Conservation (phyloP, 2,329 filamentous ascomycete genomes). For the Aspergillus terreus region DNA sequence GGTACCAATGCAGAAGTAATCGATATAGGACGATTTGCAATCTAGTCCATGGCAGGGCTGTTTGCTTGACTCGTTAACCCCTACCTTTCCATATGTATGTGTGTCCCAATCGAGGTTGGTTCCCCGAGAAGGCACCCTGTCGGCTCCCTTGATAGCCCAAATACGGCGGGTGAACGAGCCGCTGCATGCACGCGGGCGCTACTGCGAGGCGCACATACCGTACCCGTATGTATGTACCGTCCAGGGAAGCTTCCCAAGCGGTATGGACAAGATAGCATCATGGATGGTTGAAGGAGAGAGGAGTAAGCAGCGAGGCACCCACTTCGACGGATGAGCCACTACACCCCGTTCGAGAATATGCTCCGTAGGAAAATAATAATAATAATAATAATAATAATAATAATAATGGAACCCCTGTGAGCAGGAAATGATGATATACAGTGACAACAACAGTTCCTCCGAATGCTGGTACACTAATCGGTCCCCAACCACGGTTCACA, state of each 20-base stretch:
- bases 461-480: constrained; percentile 18
- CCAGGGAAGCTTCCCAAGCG: background rate
- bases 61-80: background rate
- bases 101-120: background rate
- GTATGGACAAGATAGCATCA: background rate
- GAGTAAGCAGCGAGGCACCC: background rate
- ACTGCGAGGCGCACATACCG: constrained; percentile 14
- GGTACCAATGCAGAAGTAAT: too few species aligned
- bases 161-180: constrained; percentile 3
- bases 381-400: too few species aligned
- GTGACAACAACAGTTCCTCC: constrained; percentile 4
- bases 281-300: too few species aligned
- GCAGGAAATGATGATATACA: background rate
- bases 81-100: background rate
- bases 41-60: background rate
- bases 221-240: background rate
- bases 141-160: constrained; percentile 1
- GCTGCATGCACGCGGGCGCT: constrained; percentile 18
- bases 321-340: too few species aligned
- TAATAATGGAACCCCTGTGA: too few species aligned
- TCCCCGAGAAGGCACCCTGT: background rate
- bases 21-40: too few species aligned
- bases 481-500: constrained; percentile 15
- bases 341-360: too few species aligned
- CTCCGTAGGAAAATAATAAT: too few species aligned